phyloP scores from a whole-genome alignment of 352 stramenopile species.

The Lagenidium sp. region DNA sequence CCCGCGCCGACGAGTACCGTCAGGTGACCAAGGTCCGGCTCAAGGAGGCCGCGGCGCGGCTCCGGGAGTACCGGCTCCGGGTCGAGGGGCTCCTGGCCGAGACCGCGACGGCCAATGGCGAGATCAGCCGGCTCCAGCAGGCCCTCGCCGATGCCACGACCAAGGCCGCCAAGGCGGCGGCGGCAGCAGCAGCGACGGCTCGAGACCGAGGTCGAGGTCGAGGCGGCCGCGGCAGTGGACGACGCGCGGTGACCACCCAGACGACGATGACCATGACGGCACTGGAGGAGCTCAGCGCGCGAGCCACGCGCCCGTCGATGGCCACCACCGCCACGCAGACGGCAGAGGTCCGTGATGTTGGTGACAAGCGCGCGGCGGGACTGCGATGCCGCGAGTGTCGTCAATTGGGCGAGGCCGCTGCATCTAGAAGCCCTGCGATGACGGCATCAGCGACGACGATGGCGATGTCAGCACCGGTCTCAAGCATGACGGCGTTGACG shows the following conservation, averaged over 20 bases:
- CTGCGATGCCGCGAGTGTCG: too few relatives aligned
- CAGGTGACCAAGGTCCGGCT: slow-evolving; percentile 51
- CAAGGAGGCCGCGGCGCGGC: slow-evolving; percentile 45
- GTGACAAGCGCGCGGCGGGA: too few relatives aligned
- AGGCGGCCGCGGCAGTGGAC: slow-evolving; percentile 1
- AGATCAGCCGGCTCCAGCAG: slow-evolving; percentile 11
- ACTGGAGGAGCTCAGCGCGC: too few relatives aligned
- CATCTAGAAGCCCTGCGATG: too few relatives aligned
- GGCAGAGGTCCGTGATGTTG: too few relatives aligned
- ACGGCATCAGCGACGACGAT: too few relatives aligned
- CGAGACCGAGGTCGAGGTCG: not conserved
- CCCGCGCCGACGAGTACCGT: slow-evolving; percentile 36
- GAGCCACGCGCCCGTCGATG: too few relatives aligned
- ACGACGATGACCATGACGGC: too few relatives aligned
- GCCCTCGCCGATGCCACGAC: slow-evolving; percentile 2
- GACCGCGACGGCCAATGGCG: slow-evolving; percentile 12
- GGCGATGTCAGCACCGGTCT: too few relatives aligned
- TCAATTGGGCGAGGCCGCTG: too few relatives aligned
- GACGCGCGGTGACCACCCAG: too few relatives aligned
- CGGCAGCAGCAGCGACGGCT: not conserved
- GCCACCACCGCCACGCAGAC: not conserved
- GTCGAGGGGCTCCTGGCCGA: slow-evolving; percentile 37
- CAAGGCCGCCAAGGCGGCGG: not conserved
- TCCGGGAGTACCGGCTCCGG: slow-evolving; percentile 50
- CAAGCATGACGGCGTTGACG: slow-evolving; percentile 3